A percentile compares a stretch with the other conserved stretches of the same genome.
Conservation (phyloP, 345 rosid genomes). For the Litchi chinensis region DNA sequence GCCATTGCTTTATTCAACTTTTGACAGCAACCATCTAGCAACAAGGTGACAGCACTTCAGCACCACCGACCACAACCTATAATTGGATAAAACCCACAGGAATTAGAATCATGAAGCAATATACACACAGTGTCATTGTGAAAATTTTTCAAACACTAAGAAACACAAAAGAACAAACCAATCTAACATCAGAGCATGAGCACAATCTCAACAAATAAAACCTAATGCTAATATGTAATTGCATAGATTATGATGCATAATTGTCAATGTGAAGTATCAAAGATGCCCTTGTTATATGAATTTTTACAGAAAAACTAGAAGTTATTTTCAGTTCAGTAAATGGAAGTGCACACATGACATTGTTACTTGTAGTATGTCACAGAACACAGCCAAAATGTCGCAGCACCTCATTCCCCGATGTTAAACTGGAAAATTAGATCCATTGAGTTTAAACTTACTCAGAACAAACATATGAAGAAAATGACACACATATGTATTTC, state of each 20-base stretch:
- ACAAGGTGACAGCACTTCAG: background rate
- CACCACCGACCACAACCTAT: background rate
- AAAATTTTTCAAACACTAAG: too few relatives aligned
- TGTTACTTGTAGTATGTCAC: background rate
- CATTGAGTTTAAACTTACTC: background rate
- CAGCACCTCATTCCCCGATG: background rate
- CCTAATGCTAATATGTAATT: too few relatives aligned
- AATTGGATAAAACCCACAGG: too few relatives aligned
- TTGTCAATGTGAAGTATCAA: too few relatives aligned
- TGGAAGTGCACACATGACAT: background rate
- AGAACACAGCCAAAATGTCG: too few relatives aligned
- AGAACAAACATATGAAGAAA: too few relatives aligned
- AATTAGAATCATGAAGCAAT: too few relatives aligned
- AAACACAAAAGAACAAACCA: background rate
- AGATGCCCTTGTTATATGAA: background rate
- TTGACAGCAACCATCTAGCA: background rate
- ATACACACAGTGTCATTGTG: background rate
- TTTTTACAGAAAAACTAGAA: background rate
- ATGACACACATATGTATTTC: too few relatives aligned
- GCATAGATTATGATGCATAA: background rate
- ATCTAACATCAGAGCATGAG: background rate
- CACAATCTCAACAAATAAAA: background rate
- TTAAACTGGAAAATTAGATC: background rate
- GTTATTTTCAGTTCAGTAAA: background rate
- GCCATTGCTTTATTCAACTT: background rate